These are phyloP conservation scores for Blastobotrys terrestris DNA, from an alignment of 805 yeast genomes.

Conservation along the genomic window DNA sequence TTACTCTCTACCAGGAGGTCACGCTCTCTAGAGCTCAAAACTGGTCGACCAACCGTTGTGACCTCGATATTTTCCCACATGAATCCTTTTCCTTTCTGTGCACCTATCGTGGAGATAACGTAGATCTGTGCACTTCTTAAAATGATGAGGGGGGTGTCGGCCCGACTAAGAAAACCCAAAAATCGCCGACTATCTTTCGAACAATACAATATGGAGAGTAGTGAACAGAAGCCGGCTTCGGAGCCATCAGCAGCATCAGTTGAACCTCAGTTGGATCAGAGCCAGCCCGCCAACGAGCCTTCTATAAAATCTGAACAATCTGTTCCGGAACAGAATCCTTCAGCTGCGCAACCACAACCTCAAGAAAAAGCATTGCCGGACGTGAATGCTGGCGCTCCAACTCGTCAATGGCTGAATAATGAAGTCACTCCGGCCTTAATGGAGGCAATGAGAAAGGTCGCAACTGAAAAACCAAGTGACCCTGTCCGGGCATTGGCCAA, in stretches of 20 bases:
- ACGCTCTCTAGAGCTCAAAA: constrained; percentile 37
- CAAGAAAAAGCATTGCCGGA: not conserved
- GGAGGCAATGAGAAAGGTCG: constrained; percentile 53
- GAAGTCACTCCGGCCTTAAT: constrained; percentile 55
- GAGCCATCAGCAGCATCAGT: not conserved
- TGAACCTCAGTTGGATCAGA: no score
- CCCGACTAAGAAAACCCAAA: not conserved
- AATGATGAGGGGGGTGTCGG: no score
- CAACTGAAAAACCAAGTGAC: constrained; percentile 33
- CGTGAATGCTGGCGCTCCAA: constrained; percentile 37
- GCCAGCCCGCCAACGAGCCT: not conserved
- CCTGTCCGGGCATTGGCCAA: constrained; percentile 23
- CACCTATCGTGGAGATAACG: not conserved
- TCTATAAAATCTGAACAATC: not conserved
- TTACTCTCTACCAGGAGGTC: constrained; percentile 47
- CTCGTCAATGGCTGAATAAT: constrained; percentile 59
- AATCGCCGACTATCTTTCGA: not conserved
- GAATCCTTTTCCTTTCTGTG: not conserved
- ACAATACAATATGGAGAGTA: not conserved
- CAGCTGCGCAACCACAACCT: not conserved
- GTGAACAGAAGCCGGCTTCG: not conserved
- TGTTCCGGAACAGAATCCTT: not conserved
- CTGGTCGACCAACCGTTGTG: constrained; percentile 30
- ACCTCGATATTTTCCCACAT: constrained; percentile 28
- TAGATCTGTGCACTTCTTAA: not conserved